These are phyloP conservation scores for Medicago ruthenica DNA, from an alignment of 306 rosid genomes.

Conservation along the genomic window DNA sequence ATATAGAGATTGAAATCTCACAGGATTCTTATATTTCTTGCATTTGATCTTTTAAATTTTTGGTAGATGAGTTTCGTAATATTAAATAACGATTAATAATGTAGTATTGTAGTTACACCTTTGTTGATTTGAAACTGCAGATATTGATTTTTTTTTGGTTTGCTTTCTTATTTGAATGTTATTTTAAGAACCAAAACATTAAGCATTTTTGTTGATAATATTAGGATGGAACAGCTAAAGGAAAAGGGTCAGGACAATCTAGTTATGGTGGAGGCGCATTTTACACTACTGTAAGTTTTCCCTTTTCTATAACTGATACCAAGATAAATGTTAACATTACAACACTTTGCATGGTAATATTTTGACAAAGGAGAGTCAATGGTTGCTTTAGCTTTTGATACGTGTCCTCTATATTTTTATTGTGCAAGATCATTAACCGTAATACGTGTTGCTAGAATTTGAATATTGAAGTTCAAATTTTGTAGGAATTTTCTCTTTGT, in stretches of 20 bases:
- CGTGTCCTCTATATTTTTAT: conserved; percentile 26
- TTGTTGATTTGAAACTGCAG: conserved; percentile 33
- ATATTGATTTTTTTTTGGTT: conserved; percentile 17
- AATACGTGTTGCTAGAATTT: conserved; percentile 5
- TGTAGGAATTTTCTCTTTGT: not conserved
- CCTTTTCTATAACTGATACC: conserved; percentile 31
- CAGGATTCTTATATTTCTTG: conserved; percentile 1
- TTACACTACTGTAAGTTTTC: conserved; percentile 66
- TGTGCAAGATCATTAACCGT: not conserved
- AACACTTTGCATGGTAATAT: not conserved
- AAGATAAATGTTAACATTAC: conserved; percentile 3
- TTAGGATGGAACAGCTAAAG: conserved; percentile 55
- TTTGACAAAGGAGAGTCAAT: conserved; percentile 24
- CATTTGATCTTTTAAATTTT: conserved; percentile 1
- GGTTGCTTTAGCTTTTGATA: not conserved
- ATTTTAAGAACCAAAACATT: not conserved
- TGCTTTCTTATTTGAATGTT: conserved; percentile 9
- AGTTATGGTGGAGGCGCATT: conserved; percentile 72
- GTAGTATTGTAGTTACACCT: not conserved
- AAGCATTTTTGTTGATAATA: conserved; percentile 32
- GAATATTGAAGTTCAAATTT: not conserved
- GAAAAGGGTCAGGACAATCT: conserved; percentile 61
- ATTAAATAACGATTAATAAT: conserved; percentile 2
- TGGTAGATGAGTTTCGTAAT: not conserved
- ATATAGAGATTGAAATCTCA: conserved; percentile 13